Base-by-base conservation (phyloP, 2,329 filamentous ascomycete species). In the Cercospora citrullina region DNA sequence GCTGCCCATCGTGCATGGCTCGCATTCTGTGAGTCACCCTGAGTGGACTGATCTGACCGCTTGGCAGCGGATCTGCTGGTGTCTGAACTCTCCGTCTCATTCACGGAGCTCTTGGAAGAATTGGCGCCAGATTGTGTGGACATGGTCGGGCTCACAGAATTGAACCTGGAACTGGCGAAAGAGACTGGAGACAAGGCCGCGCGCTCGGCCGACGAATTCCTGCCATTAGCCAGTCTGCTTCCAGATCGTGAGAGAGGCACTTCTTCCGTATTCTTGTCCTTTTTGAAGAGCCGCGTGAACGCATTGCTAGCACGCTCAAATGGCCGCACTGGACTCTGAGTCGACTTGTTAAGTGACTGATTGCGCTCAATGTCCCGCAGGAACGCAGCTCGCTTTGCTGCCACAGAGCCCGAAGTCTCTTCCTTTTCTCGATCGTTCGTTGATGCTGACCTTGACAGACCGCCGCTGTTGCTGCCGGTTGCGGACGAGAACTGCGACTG, bases 221-320 rank as follows among this genome's bases (percentile, higher is more conserved):
- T 33, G 23, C 48, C 48, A 1, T 28, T 21, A n/a, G 51, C 31
- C 23, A 58, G 30, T 33, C 23, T 64, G 30, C 48, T 57, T 23
- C 28, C 68, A 18, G 62, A 61, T 59, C 66, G 69, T 59, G 68
- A 71, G 51, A 68, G 69, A 16, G 67, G 66, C 31, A 66, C 36
- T 28, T 72, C 66, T 59, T 75, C 72, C n/a, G 72, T 67, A 48
- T 53, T 72, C 39, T 63, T 67, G 51, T 75, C 73, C 59, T 74
- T 74, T 67, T 75, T 75, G 71, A 80, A 80, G 8, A 80, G 73
- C 65, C 75, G 75, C 7, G 77, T 78, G 71, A 79, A 79, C 60
- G 77, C 78, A 60, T 76, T 78, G 64, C 75, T 79, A 72, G 78
- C 78, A 66, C 78, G 78, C 63, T 80, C 78, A 68, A 80, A 80